A percentile compares a stretch with the other conserved stretches of the same genome.
phyloP scores from a whole-genome alignment of 2,329 filamentous ascomycete species.

The Claviceps capensis region DNA sequence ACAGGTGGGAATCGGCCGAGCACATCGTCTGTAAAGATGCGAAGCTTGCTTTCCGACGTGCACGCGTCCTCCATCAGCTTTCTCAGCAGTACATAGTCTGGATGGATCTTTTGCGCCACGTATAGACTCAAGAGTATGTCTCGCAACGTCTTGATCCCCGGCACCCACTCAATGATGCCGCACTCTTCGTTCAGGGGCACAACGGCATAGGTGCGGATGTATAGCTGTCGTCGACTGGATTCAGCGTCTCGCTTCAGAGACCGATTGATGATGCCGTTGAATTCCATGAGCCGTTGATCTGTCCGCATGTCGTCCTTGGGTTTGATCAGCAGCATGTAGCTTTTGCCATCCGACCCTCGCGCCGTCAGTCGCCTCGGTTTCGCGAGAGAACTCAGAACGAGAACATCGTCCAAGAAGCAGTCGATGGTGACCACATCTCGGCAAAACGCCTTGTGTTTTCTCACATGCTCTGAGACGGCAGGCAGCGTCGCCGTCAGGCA shows the following conservation, averaged over 20 bases:
- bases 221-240: constrained; percentile 76
- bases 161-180: constrained; percentile 96
- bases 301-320: constrained; percentile 96
- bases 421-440: constrained; percentile 73
- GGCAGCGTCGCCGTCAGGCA: constrained; percentile 76
- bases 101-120: constrained; percentile 54
- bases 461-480: constrained; percentile 53
- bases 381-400: constrained; percentile 82
- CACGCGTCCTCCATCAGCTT: constrained; percentile 50
- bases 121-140: constrained; percentile 79
- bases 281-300: constrained; percentile 97
- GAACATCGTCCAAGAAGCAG: constrained; percentile 71
- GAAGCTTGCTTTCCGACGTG: constrained; percentile 42
- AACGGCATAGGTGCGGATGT: constrained; percentile 94
- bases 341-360: constrained; percentile 74
- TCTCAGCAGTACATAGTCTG: constrained; percentile 56
- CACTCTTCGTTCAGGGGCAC: constrained; percentile 96
- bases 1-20: constrained; percentile 62
- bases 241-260: constrained; percentile 85
- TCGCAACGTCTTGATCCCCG: constrained; percentile 83
- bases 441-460: constrained; percentile 75
- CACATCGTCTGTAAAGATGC: constrained; percentile 56
- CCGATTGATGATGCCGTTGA: constrained; percentile 95
- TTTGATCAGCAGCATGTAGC: constrained; percentile 87
- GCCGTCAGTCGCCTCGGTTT: constrained; percentile 84